Percentiles rank a stretch among this genome's conserved stretches.
phyloP scores from a whole-genome alignment of 352 stramenopile species.

The Phytopythium oedochilum region DNA sequence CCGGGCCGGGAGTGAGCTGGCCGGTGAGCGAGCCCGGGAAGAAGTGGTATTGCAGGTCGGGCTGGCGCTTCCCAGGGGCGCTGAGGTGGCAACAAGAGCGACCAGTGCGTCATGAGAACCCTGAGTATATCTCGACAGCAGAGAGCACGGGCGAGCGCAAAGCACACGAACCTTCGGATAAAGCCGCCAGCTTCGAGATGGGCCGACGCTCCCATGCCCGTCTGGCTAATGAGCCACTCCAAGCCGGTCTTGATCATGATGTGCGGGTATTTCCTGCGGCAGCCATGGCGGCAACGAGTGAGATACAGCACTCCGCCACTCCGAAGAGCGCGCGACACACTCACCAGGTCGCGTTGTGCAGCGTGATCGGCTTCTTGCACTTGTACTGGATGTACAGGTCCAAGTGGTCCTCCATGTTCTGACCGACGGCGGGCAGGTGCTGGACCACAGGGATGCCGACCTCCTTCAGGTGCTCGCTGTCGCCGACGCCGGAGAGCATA shows the following conservation, averaged over 20 bases:
- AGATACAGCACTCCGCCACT: too few species aligned
- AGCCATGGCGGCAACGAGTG: too few species aligned
- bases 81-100: conserved; percentile 17
- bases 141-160: not conserved
- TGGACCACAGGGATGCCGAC: conserved; percentile 72
- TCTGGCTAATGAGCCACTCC: conserved; percentile 76
- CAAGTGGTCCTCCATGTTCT: conserved; percentile 89
- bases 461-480: conserved; percentile 68
- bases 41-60: conserved; percentile 89
- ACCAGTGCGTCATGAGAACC: not conserved
- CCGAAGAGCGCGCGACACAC: not conserved
- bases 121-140: too few species aligned
- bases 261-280: conserved; percentile 76
- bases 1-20: conserved; percentile 43
- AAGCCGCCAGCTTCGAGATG: conserved; percentile 87
- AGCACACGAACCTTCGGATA: conserved; percentile 51
- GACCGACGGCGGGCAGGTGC: conserved; percentile 70
- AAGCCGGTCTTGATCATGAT: conserved; percentile 83
- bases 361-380: conserved; percentile 86
- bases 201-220: conserved; percentile 67
- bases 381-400: conserved; percentile 88
- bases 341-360: conserved; percentile 86
- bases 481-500: conserved; percentile 84
- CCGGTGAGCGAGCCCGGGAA: conserved; percentile 78
- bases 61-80: conserved; percentile 69